Conservation (phyloP, 163 green algal species). For the Scenedesmus sp. region DNA sequence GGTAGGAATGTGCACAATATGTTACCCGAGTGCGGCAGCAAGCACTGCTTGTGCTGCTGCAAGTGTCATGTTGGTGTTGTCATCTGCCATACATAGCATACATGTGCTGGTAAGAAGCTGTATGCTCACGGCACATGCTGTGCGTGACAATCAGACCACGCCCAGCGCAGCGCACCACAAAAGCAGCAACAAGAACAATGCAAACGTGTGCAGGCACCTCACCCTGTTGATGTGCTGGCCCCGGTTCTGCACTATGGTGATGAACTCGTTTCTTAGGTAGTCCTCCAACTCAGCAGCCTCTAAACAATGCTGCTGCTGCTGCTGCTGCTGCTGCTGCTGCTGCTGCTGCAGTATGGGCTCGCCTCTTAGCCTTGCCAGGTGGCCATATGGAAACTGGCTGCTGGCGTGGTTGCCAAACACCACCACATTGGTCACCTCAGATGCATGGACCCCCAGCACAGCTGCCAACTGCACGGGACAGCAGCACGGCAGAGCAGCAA, state of each 20-base stretch:
- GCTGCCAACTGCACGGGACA: slow-evolving; percentile 68
- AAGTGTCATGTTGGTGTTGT: no score
- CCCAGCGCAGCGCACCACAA: neutral
- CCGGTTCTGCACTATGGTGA: slow-evolving; percentile 22
- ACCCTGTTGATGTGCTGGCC: neutral
- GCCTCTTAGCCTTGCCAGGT: slow-evolving; percentile 75
- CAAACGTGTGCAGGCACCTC: neutral
- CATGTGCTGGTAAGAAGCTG: no score
- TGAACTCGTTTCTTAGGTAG: slow-evolving; percentile 62
- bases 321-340: no score
- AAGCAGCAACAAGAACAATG: neutral
- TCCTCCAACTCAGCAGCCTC: slow-evolving; percentile 66
- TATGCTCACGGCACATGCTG: no score
- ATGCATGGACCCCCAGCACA: slow-evolving; percentile 65
- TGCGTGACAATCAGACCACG: neutral
- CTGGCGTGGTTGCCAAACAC: slow-evolving; percentile 95
- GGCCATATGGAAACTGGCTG: slow-evolving; percentile 87
- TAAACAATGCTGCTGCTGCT: slow-evolving; percentile 44
- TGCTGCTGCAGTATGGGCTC: slow-evolving; percentile 10
- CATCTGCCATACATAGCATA: no score
- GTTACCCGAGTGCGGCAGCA: no score
- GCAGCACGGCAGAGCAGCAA: neutral
- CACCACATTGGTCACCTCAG: slow-evolving; percentile 86
- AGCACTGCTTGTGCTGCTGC: no score
- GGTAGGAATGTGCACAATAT: no score